Conservation (phyloP, 2,329 filamentous ascomycete genomes). For the Cryphonectria naterciae region DNA sequence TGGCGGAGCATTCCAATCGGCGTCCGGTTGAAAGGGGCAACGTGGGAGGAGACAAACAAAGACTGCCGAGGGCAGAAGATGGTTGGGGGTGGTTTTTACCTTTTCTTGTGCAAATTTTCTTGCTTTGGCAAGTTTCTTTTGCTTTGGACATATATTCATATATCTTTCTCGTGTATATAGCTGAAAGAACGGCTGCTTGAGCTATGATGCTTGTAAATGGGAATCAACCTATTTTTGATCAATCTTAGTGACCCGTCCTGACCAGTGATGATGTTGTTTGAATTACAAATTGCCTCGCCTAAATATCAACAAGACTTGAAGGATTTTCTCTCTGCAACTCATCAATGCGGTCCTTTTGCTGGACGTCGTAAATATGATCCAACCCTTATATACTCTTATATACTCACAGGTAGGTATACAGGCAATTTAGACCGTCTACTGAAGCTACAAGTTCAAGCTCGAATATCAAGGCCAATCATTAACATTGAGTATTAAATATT, state of each 20-base stretch:
- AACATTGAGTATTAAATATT: conserved; percentile 2
- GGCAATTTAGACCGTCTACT: too few species aligned
- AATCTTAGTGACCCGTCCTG: neutral
- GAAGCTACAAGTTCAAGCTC: neutral
- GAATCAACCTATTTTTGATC: neutral
- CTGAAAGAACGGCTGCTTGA: neutral
- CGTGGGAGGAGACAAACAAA: neutral
- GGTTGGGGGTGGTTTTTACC: neutral
- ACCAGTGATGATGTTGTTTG: neutral
- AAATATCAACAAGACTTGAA: too few species aligned
- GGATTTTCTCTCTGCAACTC: too few species aligned
- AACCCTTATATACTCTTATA: too few species aligned
- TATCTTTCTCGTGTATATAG: conserved; percentile 14
- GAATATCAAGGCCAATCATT: neutral
- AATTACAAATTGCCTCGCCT: neutral
- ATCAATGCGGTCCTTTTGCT: too few species aligned
- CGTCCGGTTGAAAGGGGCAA: neutral
- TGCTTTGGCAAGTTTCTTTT: neutral
- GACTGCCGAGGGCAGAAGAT: neutral
- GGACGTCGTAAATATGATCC: too few species aligned
- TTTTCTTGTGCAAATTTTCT: neutral
- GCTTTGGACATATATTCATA: neutral
- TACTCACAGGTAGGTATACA: too few species aligned
- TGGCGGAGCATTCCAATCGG: neutral
- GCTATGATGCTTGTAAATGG: conserved; percentile 8